Evolutionary conservation across 805 yeast genomes (phyloP).

Genomic region (Vanderwaltozyma yarrowii): DNA sequence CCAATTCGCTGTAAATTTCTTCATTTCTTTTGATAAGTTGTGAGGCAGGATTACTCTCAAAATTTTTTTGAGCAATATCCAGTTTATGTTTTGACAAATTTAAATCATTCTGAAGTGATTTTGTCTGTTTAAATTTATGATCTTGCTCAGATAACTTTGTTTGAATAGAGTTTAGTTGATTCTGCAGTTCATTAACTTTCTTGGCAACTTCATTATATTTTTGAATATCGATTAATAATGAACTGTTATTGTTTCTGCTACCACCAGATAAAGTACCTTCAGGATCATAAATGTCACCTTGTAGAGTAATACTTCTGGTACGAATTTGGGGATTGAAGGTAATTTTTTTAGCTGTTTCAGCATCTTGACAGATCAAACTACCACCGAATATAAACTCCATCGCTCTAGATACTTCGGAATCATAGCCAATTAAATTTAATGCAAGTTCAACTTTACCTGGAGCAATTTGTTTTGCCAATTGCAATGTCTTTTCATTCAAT

Average conservation of each 20-base stretch:
- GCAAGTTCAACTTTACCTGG: slow-evolving; percentile 90
- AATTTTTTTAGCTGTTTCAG: slow-evolving; percentile 79
- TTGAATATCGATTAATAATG: slow-evolving; percentile 56
- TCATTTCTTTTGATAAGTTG: slow-evolving; percentile 43
- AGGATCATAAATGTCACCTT: slow-evolving; percentile 94
- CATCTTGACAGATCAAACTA: slow-evolving; percentile 79
- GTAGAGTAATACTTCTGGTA: slow-evolving; percentile 75
- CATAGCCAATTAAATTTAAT: slow-evolving; percentile 65
- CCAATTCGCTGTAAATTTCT: slow-evolving; percentile 37
- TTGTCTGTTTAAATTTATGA: slow-evolving; percentile 39
- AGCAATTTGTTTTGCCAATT: slow-evolving; percentile 62
- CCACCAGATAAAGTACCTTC: slow-evolving; percentile 95
- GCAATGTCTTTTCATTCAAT: slow-evolving; percentile 41
- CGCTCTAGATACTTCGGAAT: slow-evolving; percentile 59
- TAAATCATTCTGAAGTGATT: slow-evolving; percentile 46
- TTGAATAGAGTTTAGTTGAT: slow-evolving; percentile 33
- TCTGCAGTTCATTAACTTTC: slow-evolving; percentile 33
- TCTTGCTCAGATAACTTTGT: slow-evolving; percentile 35
- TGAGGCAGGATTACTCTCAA: slow-evolving; percentile 47
- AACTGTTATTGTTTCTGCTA: slow-evolving; percentile 51
- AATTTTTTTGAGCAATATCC: slow-evolving; percentile 42
- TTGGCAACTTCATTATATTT: slow-evolving; percentile 41
- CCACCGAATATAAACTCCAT: slow-evolving; percentile 89
- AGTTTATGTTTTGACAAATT: slow-evolving; percentile 51
- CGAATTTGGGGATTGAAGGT: slow-evolving; percentile 77